Evolutionary conservation across 2,329 filamentous ascomycete species (phyloP), one percentile per base, ranked within the genome.

Genomic region (Proliferodiscus dingleyae): DNA sequence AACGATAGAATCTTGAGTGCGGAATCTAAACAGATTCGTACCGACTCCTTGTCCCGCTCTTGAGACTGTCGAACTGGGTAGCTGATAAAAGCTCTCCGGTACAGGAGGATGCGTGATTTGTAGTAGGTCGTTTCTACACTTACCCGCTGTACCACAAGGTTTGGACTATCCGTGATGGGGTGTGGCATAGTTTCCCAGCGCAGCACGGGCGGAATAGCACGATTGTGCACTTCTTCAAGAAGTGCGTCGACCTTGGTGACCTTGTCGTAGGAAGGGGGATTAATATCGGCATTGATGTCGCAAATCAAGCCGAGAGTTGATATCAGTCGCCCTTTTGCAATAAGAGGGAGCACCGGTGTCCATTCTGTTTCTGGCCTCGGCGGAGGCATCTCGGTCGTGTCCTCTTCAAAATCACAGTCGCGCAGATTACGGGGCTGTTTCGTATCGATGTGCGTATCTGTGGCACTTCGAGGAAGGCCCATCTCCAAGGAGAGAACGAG

Each of bases 401-500:
- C 52, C 19, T 67, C 64, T 30, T 65, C 47, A 26, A 72, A 58
- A 37, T 72, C 70, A 6, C 63, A 59, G 24, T 72, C 68, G 1
- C 54, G 48, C 2, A 72, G 52, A 49, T 72, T 72, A 1, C 58
- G 57, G 4, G 70, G 70, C 43, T 65, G 57, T 23, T 54, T 48
- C 1, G 63, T 66, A 49, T 72, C 69, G 39, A 58, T 61, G 47
- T 67, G 62, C n/a, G 55, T 52, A 6, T 64, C 59, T 39, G 64
- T 60, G 30, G 66, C 64, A 54, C 59, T 81, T 57, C 74, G 75
- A 3, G 83, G 82, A 45, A 87, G 68, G 2, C 82, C 82, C 51
- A 84, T 72, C 58, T 86, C 79, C 57, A 82, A 84, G 1, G 79
- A 77, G 26, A 83, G 78, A 5, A 85, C 61, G 4, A 81, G 63